These are phyloP conservation scores for Peltaster fructicola DNA, from an alignment of 2,329 filamentous ascomycete species.

Conservation along the genomic window DNA sequence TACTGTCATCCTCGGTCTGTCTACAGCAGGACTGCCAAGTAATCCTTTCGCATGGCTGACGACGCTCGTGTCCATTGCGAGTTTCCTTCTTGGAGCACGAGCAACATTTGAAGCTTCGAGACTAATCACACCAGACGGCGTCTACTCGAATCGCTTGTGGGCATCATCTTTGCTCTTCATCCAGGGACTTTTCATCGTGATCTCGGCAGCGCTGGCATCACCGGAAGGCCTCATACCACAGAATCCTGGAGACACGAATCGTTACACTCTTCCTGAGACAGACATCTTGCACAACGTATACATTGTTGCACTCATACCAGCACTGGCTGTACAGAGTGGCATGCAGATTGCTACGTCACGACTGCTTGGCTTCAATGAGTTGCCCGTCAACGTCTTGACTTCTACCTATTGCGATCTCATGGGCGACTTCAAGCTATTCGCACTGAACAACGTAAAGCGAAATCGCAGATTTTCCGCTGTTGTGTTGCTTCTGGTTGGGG, in stretches of 20 bases:
- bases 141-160: conserved; percentile 15
- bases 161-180: conserved; percentile 34
- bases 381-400: conserved; percentile 39
- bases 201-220: conserved; percentile 36
- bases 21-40: conserved; percentile 34
- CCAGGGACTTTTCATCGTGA: conserved; percentile 33
- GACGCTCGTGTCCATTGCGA: conserved; percentile 34
- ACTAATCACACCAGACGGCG: conserved; percentile 20
- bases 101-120: conserved; percentile 23
- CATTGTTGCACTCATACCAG: conserved; percentile 26
- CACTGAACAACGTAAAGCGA: conserved; percentile 31
- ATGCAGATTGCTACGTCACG: conserved; percentile 36
- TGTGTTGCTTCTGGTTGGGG: conserved; percentile 30
- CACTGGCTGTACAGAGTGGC: conserved; percentile 36
- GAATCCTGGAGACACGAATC: conserved; percentile 20
- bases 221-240: conserved; percentile 25
- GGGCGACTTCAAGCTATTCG: conserved; percentile 32
- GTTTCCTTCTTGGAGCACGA: conserved; percentile 38
- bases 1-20: conserved; percentile 45
- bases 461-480: conserved; percentile 31
- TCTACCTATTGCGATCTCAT: conserved; percentile 36
- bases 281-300: conserved; percentile 23
- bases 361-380: conserved; percentile 33
- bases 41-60: conserved; percentile 37
- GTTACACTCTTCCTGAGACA: conserved; percentile 6